Evolutionary conservation across 768 basidiomycete species (phyloP).

Genomic region (Daedalea quercina): DNA sequence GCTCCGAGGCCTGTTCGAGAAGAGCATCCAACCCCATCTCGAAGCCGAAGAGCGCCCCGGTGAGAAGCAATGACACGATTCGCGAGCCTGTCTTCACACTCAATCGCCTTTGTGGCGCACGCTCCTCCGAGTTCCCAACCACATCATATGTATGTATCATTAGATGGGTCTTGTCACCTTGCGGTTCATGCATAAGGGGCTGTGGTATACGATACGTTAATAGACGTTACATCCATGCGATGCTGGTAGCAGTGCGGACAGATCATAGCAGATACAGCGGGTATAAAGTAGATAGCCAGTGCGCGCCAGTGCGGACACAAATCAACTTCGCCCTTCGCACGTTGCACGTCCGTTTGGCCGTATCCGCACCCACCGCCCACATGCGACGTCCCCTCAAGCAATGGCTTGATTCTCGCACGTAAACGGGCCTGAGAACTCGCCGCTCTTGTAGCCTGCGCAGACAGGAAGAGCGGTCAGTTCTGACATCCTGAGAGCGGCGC

Average conservation of each 20-base stretch:
- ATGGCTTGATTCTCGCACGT: slow-evolving; percentile 17
- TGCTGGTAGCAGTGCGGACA: too few relatives aligned
- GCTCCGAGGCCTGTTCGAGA: neutral
- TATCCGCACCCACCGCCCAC: neutral
- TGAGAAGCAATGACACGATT: neutral
- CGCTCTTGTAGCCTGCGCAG: slow-evolving; percentile 18
- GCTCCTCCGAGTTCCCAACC: neutral
- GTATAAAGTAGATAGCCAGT: too few relatives aligned
- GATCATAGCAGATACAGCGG: too few relatives aligned
- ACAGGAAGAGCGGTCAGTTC: neutral
- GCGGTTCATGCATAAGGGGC: neutral
- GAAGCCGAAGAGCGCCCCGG: neutral
- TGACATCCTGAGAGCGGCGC: neutral
- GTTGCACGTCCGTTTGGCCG: neutral
- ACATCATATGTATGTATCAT: neutral
- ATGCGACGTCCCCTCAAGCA: neutral
- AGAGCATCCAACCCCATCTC: neutral
- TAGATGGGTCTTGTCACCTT: neutral
- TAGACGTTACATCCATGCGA: too few relatives aligned
- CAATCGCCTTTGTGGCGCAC: neutral
- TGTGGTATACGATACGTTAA: neutral
- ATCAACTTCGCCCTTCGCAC: too few relatives aligned
- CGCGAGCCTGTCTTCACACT: neutral
- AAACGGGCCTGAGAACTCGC: slow-evolving; percentile 21
- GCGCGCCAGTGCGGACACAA: too few relatives aligned